Conservation (phyloP, 2,329 filamentous ascomycete genomes). For the Colletotrichum spinosum region DNA sequence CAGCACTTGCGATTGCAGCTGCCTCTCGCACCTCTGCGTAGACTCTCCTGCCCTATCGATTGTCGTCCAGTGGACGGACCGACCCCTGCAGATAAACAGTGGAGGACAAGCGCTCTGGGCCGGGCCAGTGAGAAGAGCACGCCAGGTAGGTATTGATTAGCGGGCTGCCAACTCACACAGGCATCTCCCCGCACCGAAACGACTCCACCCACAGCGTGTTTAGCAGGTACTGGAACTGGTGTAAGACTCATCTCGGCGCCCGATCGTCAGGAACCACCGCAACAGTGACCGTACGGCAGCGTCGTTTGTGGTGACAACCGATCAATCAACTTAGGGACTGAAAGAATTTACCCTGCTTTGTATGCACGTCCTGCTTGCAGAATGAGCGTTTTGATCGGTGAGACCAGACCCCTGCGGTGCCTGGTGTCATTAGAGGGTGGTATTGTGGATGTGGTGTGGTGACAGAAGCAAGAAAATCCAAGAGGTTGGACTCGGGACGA, state of each 20-base stretch:
- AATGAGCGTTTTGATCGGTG: conserved; percentile 21
- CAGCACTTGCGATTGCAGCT: not conserved
- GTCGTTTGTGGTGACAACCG: conserved; percentile 16
- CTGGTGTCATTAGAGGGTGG: conserved; percentile 29
- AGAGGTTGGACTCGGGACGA: conserved; percentile 34
- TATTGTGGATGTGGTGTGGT: conserved; percentile 37
- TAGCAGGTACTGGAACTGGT: not conserved
- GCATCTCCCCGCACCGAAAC: conserved; percentile 34
- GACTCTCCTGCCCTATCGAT: conserved; percentile 20
- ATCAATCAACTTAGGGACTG: conserved; percentile 12
- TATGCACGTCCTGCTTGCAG: conserved; percentile 1
- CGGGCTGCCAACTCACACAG: conserved; percentile 34
- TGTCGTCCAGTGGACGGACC: conserved; percentile 36
- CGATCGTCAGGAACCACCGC: conserved; percentile 35
- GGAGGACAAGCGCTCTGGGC: conserved; percentile 28
- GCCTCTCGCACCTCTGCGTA: no score
- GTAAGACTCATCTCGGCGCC: conserved; percentile 21
- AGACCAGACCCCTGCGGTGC: conserved; percentile 33
- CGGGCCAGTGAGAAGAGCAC: conserved; percentile 24
- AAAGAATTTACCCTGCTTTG: conserved; percentile 1
- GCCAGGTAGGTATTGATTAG: conserved; percentile 4
- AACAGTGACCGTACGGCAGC: not conserved
- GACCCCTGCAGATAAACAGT: conserved; percentile 37
- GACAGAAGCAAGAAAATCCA: conserved; percentile 32
- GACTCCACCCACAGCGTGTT: conserved; percentile 21